Base-by-base conservation (phyloP, 345 rosid genomes). In the Alliaria petiolata region DNA sequence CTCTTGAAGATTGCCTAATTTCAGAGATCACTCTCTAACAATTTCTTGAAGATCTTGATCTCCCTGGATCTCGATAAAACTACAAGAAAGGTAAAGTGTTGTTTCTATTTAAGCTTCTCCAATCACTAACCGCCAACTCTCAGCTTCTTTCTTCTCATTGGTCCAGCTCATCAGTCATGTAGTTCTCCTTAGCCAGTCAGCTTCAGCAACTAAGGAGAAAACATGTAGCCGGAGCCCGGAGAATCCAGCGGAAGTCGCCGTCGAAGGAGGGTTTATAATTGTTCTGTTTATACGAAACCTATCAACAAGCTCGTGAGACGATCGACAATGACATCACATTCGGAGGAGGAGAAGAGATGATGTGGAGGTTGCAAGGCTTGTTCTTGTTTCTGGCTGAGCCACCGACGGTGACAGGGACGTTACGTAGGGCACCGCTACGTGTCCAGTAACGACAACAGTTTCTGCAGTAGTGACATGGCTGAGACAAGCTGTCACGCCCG, bases 381-480 rank as follows among this genome's bases (percentile, higher is more conserved):
- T 85, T 90, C 82, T 76, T 86, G 80, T 88, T 88, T 10, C 92
- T 83, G 64, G 85, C 86, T 7, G 90, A 90, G 7, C 97, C 95
- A n/a, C 97, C 97, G 62, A 90, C 58, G 7, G n/a, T n/a, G n/a
- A n/a, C n/a, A n/a, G 97, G 97, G 35, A 90, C 89, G 85, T 85
- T 88, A 34, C 97, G 87, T 10, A 90, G 73, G 74, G 97, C 81
- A 1, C 97, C 97, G 31, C 90, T 92, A 72, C 81, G 84, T 30
- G 97, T 90, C 97, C 97, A 90, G 85, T 90, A 90, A 65, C 95
- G 80, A 15, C 92, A 71, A 16, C 97, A 90, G 65, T 86, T 85
- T 81, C 88, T 90, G 82, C 97, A 90, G 76, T 88, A 90, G 83
- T 90, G 89, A 35, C 97, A 82, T 6, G 97, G 97, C 65, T 88